phyloP scores from a whole-genome alignment of 352 stramenopile genomes.

The Globisporangium uncinulatum region DNA sequence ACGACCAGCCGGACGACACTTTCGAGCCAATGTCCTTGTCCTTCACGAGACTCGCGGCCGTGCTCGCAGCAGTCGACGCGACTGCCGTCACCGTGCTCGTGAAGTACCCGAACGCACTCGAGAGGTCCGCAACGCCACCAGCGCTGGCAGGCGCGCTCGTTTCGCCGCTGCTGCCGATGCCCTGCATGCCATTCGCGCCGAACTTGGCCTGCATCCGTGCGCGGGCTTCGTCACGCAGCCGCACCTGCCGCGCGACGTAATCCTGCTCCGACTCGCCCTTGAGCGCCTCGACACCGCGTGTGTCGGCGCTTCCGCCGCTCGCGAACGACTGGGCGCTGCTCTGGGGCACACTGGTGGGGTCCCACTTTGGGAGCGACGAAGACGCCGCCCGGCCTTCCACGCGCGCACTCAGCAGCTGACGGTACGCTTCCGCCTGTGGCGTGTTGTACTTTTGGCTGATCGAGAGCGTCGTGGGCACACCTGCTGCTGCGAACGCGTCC shows the following conservation, averaged over 20 bases:
- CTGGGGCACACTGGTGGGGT: slow-evolving; percentile 36
- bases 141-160: slow-evolving; percentile 31
- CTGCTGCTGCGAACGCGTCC: slow-evolving; percentile 46
- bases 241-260: slow-evolving; percentile 71
- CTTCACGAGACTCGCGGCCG: slow-evolving; percentile 64
- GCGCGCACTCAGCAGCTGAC: slow-evolving; percentile 48
- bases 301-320: slow-evolving; percentile 30
- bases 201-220: slow-evolving; percentile 82
- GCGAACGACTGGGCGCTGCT: slow-evolving; percentile 24
- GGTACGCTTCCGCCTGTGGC: slow-evolving; percentile 72
- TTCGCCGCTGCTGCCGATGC: slow-evolving; percentile 70
- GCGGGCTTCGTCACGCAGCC: slow-evolving; percentile 65
- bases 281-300: slow-evolving; percentile 69
- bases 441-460: slow-evolving; percentile 86
- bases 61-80: slow-evolving; percentile 34
- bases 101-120: slow-evolving; percentile 69
- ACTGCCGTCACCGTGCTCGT: slow-evolving; percentile 60
- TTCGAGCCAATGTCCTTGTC: slow-evolving; percentile 73
- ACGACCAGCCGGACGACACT: slow-evolving; percentile 74
- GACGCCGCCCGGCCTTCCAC: slow-evolving; percentile 43
- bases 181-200: slow-evolving; percentile 62
- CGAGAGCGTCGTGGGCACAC: slow-evolving; percentile 65
- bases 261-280: slow-evolving; percentile 77
- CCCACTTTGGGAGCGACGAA: slow-evolving; percentile 57
- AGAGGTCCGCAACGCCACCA: slow-evolving; percentile 48